Conservation (phyloP, 495 filamentous ascomycete species). For the Penicillium cataractarum region DNA sequence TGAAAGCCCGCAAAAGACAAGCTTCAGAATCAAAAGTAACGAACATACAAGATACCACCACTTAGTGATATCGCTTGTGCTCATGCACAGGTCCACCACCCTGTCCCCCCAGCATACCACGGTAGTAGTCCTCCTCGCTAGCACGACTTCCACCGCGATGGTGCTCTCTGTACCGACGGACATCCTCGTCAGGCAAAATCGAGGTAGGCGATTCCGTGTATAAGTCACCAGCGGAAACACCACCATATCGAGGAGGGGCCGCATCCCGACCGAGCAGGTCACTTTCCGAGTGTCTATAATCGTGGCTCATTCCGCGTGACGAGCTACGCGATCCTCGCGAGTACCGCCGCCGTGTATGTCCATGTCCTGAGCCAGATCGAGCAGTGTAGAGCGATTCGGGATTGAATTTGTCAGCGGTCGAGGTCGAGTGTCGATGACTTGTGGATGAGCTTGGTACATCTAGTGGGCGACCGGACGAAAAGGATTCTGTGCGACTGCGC, state of each 20-base stretch:
- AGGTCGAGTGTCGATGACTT: slow-evolving; percentile 12
- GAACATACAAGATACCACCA: slow-evolving; percentile 11
- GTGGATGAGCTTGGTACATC: slow-evolving; percentile 23
- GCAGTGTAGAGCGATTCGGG: slow-evolving; percentile 30
- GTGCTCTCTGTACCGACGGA: slow-evolving; percentile 34
- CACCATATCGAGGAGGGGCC: slow-evolving; percentile 24
- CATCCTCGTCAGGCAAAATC: slow-evolving; percentile 33
- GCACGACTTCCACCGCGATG: slow-evolving; percentile 27
- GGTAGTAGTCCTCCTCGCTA: slow-evolving; percentile 43
- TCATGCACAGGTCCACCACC: slow-evolving; percentile 36
- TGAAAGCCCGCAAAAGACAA: slow-evolving; percentile 1
- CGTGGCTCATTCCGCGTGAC: slow-evolving; percentile 34
- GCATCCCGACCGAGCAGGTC: slow-evolving; percentile 38
- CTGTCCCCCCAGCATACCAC: slow-evolving; percentile 41
- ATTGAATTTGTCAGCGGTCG: slow-evolving; percentile 23
- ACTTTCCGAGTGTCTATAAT: slow-evolving; percentile 47
- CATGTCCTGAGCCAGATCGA: slow-evolving; percentile 30
- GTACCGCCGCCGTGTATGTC: slow-evolving; percentile 16
- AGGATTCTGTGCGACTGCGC: slow-evolving; percentile 35
- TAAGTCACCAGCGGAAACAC: slow-evolving; percentile 33
- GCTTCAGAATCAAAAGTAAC: background rate
- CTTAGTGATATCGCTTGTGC: slow-evolving; percentile 42
- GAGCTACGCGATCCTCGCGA: slow-evolving; percentile 39
- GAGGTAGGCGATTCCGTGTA: slow-evolving; percentile 33
- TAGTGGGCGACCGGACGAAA: slow-evolving; percentile 30